Evolutionary conservation across 2,329 filamentous ascomycete genomes (phyloP).

Genomic region (Colletotrichum melonis): DNA sequence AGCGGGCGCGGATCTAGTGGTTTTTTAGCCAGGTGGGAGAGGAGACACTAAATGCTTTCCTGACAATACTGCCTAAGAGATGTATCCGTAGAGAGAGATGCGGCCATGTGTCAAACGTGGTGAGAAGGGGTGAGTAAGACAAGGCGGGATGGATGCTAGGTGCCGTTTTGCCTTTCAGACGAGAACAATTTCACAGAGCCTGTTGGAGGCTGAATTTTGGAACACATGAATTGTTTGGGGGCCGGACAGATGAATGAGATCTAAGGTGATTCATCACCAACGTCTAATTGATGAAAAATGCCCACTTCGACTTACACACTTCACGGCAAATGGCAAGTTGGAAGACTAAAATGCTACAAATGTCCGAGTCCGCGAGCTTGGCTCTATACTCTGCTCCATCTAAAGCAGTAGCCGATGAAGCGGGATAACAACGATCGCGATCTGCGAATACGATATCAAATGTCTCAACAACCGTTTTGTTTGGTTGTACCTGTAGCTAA

Average conservation of each 20-base stretch:
- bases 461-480: not conserved
- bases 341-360: not conserved
- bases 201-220: too few species aligned
- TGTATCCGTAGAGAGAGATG: not conserved
- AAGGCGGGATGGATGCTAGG: not conserved
- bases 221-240: not conserved
- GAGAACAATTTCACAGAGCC: not conserved
- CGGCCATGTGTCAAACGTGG: not conserved
- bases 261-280: constrained; percentile 6
- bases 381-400: not conserved
- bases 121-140: not conserved
- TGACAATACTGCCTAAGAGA: too few species aligned
- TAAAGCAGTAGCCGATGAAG: not conserved
- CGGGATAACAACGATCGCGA: not conserved
- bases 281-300: not conserved
- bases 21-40: not conserved
- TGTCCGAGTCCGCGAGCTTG: not conserved
- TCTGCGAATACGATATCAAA: constrained; percentile 12
- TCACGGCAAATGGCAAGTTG: not conserved
- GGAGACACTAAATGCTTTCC: not conserved
- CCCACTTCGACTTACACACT: not conserved
- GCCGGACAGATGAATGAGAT: not conserved
- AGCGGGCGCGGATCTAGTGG: not conserved
- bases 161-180: too few species aligned
- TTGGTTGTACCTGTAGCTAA: not conserved